Percentiles rank a stretch among this genome's conserved stretches.
phyloP scores from a whole-genome alignment of 1,284 basidiomycete species.

The Fomitiporia mediterranea region DNA sequence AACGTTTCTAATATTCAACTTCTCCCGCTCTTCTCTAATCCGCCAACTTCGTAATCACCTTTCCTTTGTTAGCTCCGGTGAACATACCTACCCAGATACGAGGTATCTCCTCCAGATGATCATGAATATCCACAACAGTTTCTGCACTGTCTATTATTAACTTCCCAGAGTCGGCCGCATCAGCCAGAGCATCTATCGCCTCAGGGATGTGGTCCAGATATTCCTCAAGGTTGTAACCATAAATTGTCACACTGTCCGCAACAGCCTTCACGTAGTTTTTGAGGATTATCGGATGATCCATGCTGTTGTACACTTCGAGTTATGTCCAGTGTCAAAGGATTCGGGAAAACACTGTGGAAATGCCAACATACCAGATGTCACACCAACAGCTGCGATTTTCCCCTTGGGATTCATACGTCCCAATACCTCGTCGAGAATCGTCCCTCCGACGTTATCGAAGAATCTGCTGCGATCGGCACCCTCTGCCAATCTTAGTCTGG shows the following conservation, averaged over 20 bases:
- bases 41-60: constrained; percentile 30
- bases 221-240: constrained; percentile 37
- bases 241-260: constrained; percentile 33
- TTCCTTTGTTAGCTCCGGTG: constrained; percentile 30
- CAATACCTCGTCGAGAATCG: constrained; percentile 33
- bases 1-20: too few species aligned
- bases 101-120: constrained; percentile 30
- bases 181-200: constrained; percentile 22
- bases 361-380: constrained; percentile 31
- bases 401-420: constrained; percentile 35
- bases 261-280: constrained; percentile 31
- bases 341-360: background rate
- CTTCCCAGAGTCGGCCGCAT: constrained; percentile 29
- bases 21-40: too few species aligned
- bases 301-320: constrained; percentile 27
- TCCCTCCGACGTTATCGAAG: constrained; percentile 38
- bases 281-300: constrained; percentile 17
- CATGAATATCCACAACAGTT: constrained; percentile 27
- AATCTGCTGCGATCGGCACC: background rate
- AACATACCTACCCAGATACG: constrained; percentile 30
- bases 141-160: constrained; percentile 27
- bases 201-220: constrained; percentile 22
- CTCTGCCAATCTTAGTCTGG: background rate
- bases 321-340: constrained; percentile 8
- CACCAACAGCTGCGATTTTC: constrained; percentile 38